These are phyloP conservation scores for Globisporangium okanoganense DNA, from an alignment of 352 stramenopile species.

Conservation along the genomic window DNA sequence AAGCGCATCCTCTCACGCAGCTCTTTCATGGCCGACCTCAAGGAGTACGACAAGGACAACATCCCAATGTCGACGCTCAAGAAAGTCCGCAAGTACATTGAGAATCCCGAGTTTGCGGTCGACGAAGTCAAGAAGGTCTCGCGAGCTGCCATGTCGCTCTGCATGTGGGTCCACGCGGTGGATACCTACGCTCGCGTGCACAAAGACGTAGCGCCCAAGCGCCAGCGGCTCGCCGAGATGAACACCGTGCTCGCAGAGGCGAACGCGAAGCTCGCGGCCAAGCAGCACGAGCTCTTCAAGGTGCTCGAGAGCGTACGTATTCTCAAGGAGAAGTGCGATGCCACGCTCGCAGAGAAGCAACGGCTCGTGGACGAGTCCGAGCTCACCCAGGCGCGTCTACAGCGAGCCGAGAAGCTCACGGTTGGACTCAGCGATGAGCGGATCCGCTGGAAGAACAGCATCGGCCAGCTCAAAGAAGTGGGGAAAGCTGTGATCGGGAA, in stretches of 20 bases:
- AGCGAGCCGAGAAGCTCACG: constrained; percentile 60
- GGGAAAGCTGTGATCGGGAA: constrained; percentile 48
- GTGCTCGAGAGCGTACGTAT: constrained; percentile 47
- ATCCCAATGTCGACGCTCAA: constrained; percentile 64
- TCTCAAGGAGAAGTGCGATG: constrained; percentile 63
- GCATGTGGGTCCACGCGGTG: constrained; percentile 87
- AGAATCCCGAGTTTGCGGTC: constrained; percentile 77
- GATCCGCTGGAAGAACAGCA: constrained; percentile 61
- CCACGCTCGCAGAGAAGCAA: constrained; percentile 61
- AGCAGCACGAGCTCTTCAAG: constrained; percentile 61
- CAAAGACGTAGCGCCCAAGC: constrained; percentile 78
- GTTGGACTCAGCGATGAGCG: constrained; percentile 66
- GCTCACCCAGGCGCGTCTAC: constrained; percentile 47
- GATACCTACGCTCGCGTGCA: constrained; percentile 74
- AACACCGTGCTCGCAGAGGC: constrained; percentile 67
- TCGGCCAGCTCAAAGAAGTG: constrained; percentile 49
- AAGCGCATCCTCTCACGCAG: constrained; percentile 72
- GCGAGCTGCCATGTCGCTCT: constrained; percentile 75
- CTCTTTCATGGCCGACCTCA: constrained; percentile 79
- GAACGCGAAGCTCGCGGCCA: constrained; percentile 62
- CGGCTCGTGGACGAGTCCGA: constrained; percentile 59
- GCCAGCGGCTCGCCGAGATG: constrained; percentile 63
- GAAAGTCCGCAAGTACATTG: constrained; percentile 76
- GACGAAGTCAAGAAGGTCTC: constrained; percentile 85
- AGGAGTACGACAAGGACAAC: constrained; percentile 85